Conservation (phyloP, 176 grass and related monocot genomes). For the Alopecurus myosuroides region DNA sequence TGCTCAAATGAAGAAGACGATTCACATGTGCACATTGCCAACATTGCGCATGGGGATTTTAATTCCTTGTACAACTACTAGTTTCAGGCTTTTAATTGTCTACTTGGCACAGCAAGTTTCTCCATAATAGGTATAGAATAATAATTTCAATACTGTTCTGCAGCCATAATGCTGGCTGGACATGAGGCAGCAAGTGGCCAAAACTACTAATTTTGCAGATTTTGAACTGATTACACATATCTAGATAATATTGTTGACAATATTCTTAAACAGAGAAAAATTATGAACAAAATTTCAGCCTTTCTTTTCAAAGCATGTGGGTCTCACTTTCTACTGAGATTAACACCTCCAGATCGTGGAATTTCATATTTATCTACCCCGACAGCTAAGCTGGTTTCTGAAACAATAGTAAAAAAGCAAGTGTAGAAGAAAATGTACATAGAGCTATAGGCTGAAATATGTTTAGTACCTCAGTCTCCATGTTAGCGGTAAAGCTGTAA, state of each 20-base stretch:
- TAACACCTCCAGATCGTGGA: background rate
- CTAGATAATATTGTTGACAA: background rate
- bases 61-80: background rate
- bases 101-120: background rate
- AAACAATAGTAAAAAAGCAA: background rate
- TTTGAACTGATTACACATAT: background rate
- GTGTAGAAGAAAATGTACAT: slow-evolving; percentile 12
- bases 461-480: slow-evolving; percentile 87
- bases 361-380: background rate
- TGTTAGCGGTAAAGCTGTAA: slow-evolving; percentile 88
- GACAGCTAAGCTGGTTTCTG: slow-evolving; percentile 14
- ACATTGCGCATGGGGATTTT: background rate
- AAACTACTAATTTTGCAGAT: background rate
- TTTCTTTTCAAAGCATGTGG: background rate
- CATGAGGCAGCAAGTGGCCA: background rate
- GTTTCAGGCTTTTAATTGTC: background rate
- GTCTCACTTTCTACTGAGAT: slow-evolving; percentile 16
- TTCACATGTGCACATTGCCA: background rate
- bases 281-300: background rate
- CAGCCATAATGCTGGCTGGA: background rate
- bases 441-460: slow-evolving; percentile 15
- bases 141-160: background rate
- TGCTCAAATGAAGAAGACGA: background rate
- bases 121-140: background rate
- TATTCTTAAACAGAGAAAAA: slow-evolving; percentile 21